Base-by-base conservation (phyloP, 345 rosid species). In the Aquilaria yunnanensis region DNA sequence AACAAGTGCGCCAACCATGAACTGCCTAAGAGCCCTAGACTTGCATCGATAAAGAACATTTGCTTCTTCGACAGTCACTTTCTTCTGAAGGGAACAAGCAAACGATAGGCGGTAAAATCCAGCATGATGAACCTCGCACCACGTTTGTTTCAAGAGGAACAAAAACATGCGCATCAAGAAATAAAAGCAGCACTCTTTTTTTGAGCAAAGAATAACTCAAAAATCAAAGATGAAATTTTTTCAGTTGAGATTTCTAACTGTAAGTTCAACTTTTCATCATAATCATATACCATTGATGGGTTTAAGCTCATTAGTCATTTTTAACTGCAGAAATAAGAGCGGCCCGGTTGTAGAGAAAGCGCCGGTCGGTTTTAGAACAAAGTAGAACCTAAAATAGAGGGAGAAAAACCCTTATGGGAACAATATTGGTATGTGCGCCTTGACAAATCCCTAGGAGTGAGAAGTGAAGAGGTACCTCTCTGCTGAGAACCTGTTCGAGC, bases 21-120 rank as follows among this genome's bases (percentile, higher is more conserved):
- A 78, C 14, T 51, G 72, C 61, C 64, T 72, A 1, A 67, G 0
- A 23, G 81, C 82, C 65, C 62, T 75, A 6, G 74, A 65, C 70
- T 69, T 67, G 56, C 75, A 79, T 2, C 57, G 23, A 6, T 5
- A 34, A 65, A 84, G 66, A 33, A 75, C 14, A 1, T 71, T 65
- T 46, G 31, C 74, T 73, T 83, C 89, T 63, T 61, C 54, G 43
- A 65, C 59, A 14, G 84, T 80, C 72, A 78, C 41, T n/a, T 56
- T 59, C 70, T 63, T 80, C 85, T 81, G 59, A 33, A 37, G 43
- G 43, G 43, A 37, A 37, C 43, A 37, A 37, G 5, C 43, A 37
- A 9, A 37, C 43, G 43, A 37, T 37, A 5, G 43, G 7, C 43
- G 8, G 43, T 37, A 37, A 37, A 37, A 37, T 9, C 43, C 43